These are phyloP conservation scores for Penicillium salamii DNA, from an alignment of 495 filamentous ascomycete species.

Conservation along the genomic window DNA sequence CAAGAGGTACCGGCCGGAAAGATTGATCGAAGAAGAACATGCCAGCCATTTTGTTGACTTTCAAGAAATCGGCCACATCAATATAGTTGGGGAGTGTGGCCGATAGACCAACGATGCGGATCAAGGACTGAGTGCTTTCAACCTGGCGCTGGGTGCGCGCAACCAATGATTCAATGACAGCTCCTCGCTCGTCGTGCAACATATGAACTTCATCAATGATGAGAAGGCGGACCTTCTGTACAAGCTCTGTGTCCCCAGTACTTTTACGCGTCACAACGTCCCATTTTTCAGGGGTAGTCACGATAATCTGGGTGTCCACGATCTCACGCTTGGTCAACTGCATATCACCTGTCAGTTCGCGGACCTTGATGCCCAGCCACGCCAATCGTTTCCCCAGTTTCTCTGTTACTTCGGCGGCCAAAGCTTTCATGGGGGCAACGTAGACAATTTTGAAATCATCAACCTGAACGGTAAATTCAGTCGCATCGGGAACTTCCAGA, in stretches of 20 bases:
- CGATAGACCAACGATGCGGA: constrained; percentile 91
- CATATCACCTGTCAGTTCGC: constrained; percentile 97
- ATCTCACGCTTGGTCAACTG: constrained; percentile 97
- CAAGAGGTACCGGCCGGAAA: constrained; percentile 92
- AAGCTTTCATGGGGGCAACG: constrained; percentile 69
- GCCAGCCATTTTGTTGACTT: constrained; percentile 88
- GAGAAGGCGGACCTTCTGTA: constrained; percentile 92
- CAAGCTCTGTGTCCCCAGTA: constrained; percentile 93
- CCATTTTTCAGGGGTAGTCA: constrained; percentile 99
- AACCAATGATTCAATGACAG: constrained; percentile 92
- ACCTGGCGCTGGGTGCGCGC: constrained; percentile 94
- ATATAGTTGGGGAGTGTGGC: constrained; percentile 95
- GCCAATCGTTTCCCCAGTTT: constrained; percentile 92
- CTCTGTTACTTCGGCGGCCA: constrained; percentile 92
- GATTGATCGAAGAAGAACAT: constrained; percentile 97
- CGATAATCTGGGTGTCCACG: constrained; percentile 92
- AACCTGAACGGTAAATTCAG: constrained; percentile 70
- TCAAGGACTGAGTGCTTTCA: constrained; percentile 95
- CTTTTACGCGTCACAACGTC: constrained; percentile 97
- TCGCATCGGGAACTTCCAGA: constrained; percentile 65
- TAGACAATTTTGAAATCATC: constrained; percentile 78
- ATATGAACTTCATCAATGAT: constrained; percentile 99
- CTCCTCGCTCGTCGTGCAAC: constrained; percentile 96
- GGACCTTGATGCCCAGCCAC: constrained; percentile 85
- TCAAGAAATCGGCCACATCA: constrained; percentile 94